Base-by-base conservation (phyloP, 495 filamentous ascomycete species). In the Hypomontagnella submonticulosa region DNA sequence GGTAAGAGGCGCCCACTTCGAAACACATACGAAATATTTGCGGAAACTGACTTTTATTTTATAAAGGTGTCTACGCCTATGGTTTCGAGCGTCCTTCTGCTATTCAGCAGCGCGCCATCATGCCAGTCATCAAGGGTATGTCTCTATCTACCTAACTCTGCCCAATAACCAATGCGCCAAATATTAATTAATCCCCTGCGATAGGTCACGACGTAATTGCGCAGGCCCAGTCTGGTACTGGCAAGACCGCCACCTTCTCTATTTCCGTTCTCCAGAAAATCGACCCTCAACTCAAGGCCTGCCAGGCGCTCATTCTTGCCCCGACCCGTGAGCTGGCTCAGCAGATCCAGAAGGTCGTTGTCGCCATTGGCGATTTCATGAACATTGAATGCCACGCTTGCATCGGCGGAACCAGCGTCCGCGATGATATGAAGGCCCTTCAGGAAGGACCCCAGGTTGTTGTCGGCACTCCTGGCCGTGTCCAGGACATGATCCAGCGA, bases 311-410 rank as follows among this genome's bases (percentile, higher is more conserved):
- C 52, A 95, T 99, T 66, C 88, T 99, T 50, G 92, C 95, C 52
- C 95, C 95, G 59, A 99, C 95, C 69, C 96, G 95, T 83, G 95
- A 99, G 83, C 82, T 99, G 73, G 95, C 95, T 64, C 92, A 95
- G 75, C 95, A 99, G 83, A 99, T 99, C 76, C 95, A 99, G 84
- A 96, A 93, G 81, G 95, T 99, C 73, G 92, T 99, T 65, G 90
- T 99, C 71, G 95, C 95, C 70, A 90, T 99, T 58, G 95, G 95
- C 77, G 95, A 99, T 81, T 99, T 96, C 88, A 98, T 99, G 95
- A 94, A 89, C 82, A 88, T 99, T 63, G 90, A 98, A 79, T 98
- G 95, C 88, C 95, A 99, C 79, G 95, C 95, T 70, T 99, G 95
- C 83, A 99, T 99, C 77, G 95, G 95, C 77, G 95, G 95, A 77